Conservation (phyloP, 805 yeast genomes). For the Candida railenensis region DNA sequence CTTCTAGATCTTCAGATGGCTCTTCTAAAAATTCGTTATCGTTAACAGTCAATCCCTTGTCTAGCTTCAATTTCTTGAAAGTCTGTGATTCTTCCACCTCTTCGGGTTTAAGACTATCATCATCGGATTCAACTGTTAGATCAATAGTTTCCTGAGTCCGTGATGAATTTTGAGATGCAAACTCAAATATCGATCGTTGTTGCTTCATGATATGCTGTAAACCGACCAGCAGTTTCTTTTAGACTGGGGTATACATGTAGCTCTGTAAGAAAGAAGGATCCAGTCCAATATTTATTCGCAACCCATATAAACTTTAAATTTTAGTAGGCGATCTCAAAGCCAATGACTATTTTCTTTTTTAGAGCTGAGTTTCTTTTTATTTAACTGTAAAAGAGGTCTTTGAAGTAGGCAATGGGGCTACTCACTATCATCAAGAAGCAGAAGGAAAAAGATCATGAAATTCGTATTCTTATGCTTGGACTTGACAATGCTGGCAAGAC, state of each 20-base stretch:
- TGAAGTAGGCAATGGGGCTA: constrained; percentile 61
- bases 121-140: constrained; percentile 11
- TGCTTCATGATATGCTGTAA: constrained; percentile 11
- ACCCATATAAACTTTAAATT: constrained; percentile 2
- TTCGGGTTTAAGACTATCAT: constrained; percentile 4
- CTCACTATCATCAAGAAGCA: constrained; percentile 78
- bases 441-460: constrained; percentile 74
- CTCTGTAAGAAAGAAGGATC: too few species aligned
- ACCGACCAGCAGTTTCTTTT: too few species aligned
- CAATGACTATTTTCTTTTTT: too few species aligned
- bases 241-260: too few species aligned
- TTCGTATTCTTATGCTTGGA: constrained; percentile 75
- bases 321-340: too few species aligned
- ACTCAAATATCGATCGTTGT: constrained; percentile 27
- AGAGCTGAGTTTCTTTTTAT: too few species aligned
- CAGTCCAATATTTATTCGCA: too few species aligned
- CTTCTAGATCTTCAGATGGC: too few species aligned
- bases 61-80: constrained; percentile 2
- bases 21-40: too few species aligned
- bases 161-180: constrained; percentile 7
- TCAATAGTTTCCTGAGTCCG: constrained; percentile 12
- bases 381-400: too few species aligned
- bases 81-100: background rate
- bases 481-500: constrained; percentile 92
- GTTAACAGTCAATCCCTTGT: too few species aligned